Conservation (phyloP, 1,139 yeast species). For the Nakaseomyces bracarensis region DNA sequence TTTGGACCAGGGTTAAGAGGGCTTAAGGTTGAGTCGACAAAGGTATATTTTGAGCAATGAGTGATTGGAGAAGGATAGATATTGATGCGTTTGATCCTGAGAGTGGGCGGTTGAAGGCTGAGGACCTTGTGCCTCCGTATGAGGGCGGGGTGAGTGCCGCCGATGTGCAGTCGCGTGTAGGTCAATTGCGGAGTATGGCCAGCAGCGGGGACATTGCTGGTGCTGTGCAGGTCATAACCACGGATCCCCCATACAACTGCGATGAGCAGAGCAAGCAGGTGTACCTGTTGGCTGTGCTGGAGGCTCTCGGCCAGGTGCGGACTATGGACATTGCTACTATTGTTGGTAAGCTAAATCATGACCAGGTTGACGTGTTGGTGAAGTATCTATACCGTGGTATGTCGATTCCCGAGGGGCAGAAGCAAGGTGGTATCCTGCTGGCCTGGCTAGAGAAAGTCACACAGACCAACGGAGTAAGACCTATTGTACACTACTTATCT, state of each 20-base stretch:
- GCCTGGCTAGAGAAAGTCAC: conserved; percentile 91
- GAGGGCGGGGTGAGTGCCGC: conserved; percentile 37
- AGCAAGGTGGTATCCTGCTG: conserved; percentile 77
- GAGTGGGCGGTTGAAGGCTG: conserved; percentile 48
- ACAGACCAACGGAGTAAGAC: conserved; percentile 78
- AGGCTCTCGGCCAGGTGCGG: conserved; percentile 64
- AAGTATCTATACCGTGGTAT: conserved; percentile 84
- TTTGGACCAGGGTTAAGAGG: neutral
- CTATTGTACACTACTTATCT: conserved; percentile 75
- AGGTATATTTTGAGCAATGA: neutral
- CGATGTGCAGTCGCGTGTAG: conserved; percentile 49
- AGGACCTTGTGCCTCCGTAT: conserved; percentile 52
- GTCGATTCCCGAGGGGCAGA: conserved; percentile 68
- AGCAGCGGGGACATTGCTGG: conserved; percentile 65
- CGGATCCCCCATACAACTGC: conserved; percentile 77
- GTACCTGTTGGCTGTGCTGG: conserved; percentile 57
- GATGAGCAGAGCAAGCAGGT: conserved; percentile 36
- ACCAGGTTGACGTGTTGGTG: conserved; percentile 69
- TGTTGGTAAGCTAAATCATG: conserved; percentile 49
- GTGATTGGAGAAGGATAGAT: conserved; percentile 69
- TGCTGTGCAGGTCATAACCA: conserved; percentile 58
- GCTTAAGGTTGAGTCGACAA: neutral
- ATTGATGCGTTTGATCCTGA: conserved; percentile 88
- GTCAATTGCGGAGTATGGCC: conserved; percentile 52
- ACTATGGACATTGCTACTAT: conserved; percentile 61